Percentiles rank a stretch among this genome's conserved stretches.
These are phyloP conservation scores for Candida pseudoviswanathii DNA, from an alignment of 1,139 yeast species.

Conservation along the genomic window DNA sequence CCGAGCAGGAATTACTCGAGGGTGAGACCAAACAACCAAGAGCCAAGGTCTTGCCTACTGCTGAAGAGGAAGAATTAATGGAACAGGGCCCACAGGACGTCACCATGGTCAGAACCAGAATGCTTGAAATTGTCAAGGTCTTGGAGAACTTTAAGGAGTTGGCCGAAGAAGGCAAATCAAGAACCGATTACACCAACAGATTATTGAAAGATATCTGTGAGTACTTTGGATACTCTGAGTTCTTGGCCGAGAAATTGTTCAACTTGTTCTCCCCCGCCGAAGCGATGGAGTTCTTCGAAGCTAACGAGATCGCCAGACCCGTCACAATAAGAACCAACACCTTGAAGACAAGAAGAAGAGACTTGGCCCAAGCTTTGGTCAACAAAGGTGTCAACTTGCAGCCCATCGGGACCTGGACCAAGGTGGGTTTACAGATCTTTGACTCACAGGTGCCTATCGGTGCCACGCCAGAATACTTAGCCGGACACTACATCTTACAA, in stretches of 20 bases:
- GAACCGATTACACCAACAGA: conserved; percentile 79
- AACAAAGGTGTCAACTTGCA: conserved; percentile 97
- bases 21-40: conserved; percentile 66
- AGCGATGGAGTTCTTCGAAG: conserved; percentile 98
- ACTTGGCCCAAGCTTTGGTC: conserved; percentile 90
- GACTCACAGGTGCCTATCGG: conserved; percentile 99
- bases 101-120: conserved; percentile 84
- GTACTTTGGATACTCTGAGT: conserved; percentile 96
- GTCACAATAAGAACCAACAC: conserved; percentile 96
- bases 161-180: conserved; percentile 83
- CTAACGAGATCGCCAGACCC: conserved; percentile 96
- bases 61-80: conserved; percentile 54
- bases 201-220: conserved; percentile 83
- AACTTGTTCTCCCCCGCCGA: conserved; percentile 91
- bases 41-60: conserved; percentile 66
- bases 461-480: conserved; percentile 97
- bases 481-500: conserved; percentile 96
- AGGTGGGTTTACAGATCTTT: conserved; percentile 94
- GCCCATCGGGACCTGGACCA: conserved; percentile 97
- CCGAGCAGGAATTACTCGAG: conserved; percentile 71
- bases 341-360: conserved; percentile 90
- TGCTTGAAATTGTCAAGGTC: conserved; percentile 95
- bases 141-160: conserved; percentile 84
- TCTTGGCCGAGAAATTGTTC: conserved; percentile 90
- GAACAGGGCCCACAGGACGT: conserved; percentile 65